These are phyloP conservation scores for Agrocybe praecox DNA, from an alignment of 768 basidiomycete genomes.

Conservation along the genomic window DNA sequence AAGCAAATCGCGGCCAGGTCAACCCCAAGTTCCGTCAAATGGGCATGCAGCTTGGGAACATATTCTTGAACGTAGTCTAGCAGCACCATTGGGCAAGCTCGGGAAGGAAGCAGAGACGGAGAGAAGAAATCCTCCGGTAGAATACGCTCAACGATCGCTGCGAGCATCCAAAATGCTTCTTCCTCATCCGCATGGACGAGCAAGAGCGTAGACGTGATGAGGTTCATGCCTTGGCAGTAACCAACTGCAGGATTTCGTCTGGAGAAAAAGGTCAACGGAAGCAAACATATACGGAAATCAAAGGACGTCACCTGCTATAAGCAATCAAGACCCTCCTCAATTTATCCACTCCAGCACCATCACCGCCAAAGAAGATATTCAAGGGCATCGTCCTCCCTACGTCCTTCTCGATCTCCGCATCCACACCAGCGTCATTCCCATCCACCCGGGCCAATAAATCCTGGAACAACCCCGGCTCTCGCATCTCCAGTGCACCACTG, in stretches of 20 bases:
- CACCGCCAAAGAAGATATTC: conserved; percentile 96
- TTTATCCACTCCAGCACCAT: conserved; percentile 93
- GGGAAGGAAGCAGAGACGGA: conserved; percentile 86
- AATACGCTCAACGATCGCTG: conserved; percentile 85
- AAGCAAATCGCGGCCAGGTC: conserved; percentile 96
- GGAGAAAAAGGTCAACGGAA: conserved; percentile 2
- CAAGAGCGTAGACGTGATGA: conserved; percentile 92
- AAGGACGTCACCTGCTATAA: conserved; percentile 82
- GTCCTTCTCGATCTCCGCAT: conserved; percentile 92
- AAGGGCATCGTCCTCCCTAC: conserved; percentile 90
- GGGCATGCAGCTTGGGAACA: conserved; percentile 72
- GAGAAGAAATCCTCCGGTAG: conserved; percentile 95
- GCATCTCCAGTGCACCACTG: conserved; percentile 89
- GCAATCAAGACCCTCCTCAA: conserved; percentile 87
- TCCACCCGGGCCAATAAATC: conserved; percentile 70
- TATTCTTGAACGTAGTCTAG: conserved; percentile 83
- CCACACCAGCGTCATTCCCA: conserved; percentile 49
- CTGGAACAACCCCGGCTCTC: conserved; percentile 87
- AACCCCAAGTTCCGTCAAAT: conserved; percentile 79
- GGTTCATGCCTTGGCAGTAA: conserved; percentile 95
- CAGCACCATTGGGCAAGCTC: conserved; percentile 91
- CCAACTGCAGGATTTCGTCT: conserved; percentile 93
- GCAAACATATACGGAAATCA: neutral
- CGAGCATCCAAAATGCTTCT: conserved; percentile 95
- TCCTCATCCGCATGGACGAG: conserved; percentile 95